phyloP scores from a whole-genome alignment of 2,329 filamentous ascomycete genomes.

The Paecilomyces sp. region DNA sequence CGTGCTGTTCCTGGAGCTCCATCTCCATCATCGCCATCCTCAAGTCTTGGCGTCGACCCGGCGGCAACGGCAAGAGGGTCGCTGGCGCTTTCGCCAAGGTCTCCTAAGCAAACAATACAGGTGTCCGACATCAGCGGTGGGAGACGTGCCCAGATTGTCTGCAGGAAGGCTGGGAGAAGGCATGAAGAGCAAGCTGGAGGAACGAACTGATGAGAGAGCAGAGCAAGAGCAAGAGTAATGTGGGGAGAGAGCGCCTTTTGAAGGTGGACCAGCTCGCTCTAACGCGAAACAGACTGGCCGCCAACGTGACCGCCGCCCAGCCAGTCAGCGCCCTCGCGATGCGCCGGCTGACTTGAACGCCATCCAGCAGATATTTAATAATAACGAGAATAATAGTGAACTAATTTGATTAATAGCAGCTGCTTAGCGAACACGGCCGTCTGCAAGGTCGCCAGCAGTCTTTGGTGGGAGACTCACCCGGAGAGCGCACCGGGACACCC shows the following conservation, averaged over 20 bases:
- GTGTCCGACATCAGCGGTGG: conserved; percentile 54
- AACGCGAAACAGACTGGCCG: conserved; percentile 29
- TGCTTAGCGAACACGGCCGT: background rate
- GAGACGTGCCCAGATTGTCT: conserved; percentile 19
- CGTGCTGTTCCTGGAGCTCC: conserved; percentile 11
- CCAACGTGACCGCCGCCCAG: conserved; percentile 27
- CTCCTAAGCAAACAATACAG: conserved; percentile 66
- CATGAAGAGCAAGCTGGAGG: conserved; percentile 30
- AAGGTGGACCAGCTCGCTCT: conserved; percentile 30
- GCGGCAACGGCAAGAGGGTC: conserved; percentile 39
- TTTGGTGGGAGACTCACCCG: background rate
- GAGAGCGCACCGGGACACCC: background rate
- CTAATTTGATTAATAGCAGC: too few species aligned
- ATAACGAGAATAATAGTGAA: too few species aligned
- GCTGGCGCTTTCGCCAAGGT: conserved; percentile 54
- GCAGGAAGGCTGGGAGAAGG: conserved; percentile 23
- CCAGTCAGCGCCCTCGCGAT: background rate
- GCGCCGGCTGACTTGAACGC: background rate
- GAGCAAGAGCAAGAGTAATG: conserved; percentile 1
- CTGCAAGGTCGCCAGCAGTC: background rate
- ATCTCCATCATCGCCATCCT: conserved; percentile 18
- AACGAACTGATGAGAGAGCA: conserved; percentile 4
- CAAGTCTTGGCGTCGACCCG: conserved; percentile 36
- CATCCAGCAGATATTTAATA: background rate
- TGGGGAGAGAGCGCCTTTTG: conserved; percentile 26